A percentile compares a stretch with the other conserved stretches of the same genome.
These are phyloP conservation scores for Fraxinus cuspidata DNA, from an alignment of 257 asterid species.

Conservation along the genomic window DNA sequence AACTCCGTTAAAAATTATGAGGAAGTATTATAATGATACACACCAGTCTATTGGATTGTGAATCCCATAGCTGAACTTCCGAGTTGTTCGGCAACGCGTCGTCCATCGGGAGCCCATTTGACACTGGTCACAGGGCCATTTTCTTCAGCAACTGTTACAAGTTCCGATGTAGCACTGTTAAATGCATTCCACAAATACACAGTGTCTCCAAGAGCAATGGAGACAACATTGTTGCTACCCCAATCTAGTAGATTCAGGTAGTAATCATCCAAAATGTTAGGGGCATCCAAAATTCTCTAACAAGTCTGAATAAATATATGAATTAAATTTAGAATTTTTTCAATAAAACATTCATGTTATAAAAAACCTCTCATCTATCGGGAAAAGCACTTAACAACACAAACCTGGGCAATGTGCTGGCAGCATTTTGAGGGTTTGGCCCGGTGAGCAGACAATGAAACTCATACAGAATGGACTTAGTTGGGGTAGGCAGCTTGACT, in stretches of 20 bases:
- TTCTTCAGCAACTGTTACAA: slow-evolving; percentile 21
- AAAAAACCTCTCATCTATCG: background rate
- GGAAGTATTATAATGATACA: too few species aligned
- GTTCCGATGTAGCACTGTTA: slow-evolving; percentile 71
- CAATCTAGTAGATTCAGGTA: slow-evolving; percentile 86
- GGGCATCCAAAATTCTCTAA: slow-evolving; percentile 94
- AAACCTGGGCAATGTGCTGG: slow-evolving; percentile 90
- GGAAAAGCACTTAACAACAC: background rate
- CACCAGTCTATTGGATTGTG: too few species aligned
- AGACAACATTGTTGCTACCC: slow-evolving; percentile 89
- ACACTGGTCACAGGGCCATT: too few species aligned
- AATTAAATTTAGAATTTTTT: slow-evolving; percentile 14
- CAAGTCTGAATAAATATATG: slow-evolving; percentile 62
- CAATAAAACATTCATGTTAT: background rate
- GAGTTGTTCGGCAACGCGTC: too few species aligned
- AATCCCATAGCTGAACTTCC: too few species aligned
- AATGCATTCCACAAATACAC: slow-evolving; percentile 94
- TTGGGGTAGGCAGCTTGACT: slow-evolving; percentile 77
- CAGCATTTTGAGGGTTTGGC: slow-evolving; percentile 61
- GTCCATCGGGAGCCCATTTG: too few species aligned
- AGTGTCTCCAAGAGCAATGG: slow-evolving; percentile 81
- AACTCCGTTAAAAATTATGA: too few species aligned
- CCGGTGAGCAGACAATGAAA: slow-evolving; percentile 48
- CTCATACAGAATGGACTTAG: slow-evolving; percentile 55
- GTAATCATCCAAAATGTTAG: slow-evolving; percentile 82